Evolutionary conservation across 2,329 filamentous ascomycete genomes (phyloP).

Genomic region (Trichoderma atrobrunneum): DNA sequence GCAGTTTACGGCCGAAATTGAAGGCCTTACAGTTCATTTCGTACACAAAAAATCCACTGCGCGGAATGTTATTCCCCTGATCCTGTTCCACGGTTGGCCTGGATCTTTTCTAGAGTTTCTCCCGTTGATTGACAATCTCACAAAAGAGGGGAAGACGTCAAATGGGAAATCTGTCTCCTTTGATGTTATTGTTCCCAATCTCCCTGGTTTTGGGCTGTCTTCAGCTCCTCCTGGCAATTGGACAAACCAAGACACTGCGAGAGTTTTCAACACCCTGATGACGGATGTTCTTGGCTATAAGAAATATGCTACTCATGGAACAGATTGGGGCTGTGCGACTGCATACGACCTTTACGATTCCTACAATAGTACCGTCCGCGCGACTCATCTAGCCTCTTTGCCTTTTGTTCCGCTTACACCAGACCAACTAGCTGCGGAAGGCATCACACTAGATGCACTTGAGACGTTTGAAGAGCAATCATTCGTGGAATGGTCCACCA

Average conservation of each 20-base stretch:
- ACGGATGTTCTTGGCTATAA: slow-evolving; percentile 37
- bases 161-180: slow-evolving; percentile 17
- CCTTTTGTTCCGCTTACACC: slow-evolving; percentile 18
- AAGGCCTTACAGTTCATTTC: slow-evolving; percentile 28
- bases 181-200: slow-evolving; percentile 31
- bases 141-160: not conserved
- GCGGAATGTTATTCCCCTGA: slow-evolving; percentile 36
- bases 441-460: slow-evolving; percentile 14
- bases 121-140: slow-evolving; percentile 22
- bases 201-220: slow-evolving; percentile 41
- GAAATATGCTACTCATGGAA: slow-evolving; percentile 23
- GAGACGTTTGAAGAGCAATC: slow-evolving; percentile 15
- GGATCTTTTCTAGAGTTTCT: slow-evolving; percentile 44
- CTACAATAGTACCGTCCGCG: slow-evolving; percentile 19
- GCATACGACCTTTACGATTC: slow-evolving; percentile 21
- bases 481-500: slow-evolving; percentile 3
- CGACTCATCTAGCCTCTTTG: slow-evolving; percentile 20
- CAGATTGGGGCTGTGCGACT: slow-evolving; percentile 20
- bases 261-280: slow-evolving; percentile 39
- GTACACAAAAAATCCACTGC: slow-evolving; percentile 23
- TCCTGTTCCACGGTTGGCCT: slow-evolving; percentile 45
- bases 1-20: slow-evolving; percentile 23
- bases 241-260: slow-evolving; percentile 37
- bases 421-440: slow-evolving; percentile 12
- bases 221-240: slow-evolving; percentile 31